Percentiles rank a stretch among this genome's conserved stretches.
phyloP scores from a whole-genome alignment of 208 protist species.

The Trypanosoma grayi region DNA sequence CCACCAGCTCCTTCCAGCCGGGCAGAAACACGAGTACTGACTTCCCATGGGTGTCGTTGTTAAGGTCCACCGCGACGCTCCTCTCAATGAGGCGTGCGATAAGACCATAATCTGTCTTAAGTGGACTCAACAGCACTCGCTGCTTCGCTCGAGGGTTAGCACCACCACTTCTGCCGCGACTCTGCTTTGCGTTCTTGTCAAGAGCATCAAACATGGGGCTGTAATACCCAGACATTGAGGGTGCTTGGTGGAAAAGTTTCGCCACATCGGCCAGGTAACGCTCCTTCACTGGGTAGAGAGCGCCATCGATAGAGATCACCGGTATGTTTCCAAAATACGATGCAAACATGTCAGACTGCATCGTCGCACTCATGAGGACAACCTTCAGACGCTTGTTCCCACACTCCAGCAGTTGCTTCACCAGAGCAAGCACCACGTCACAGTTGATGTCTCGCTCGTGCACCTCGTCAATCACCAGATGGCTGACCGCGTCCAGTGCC shows the following conservation, averaged over 20 bases:
- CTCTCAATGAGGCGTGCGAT: conserved; percentile 67
- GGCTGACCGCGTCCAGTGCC: conserved; percentile 82
- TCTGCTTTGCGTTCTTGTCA: neutral
- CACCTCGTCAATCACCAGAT: conserved; percentile 99
- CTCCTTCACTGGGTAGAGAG: conserved; percentile 68
- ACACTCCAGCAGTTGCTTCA: conserved; percentile 80
- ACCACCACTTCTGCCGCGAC: neutral
- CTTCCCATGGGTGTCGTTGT: conserved; percentile 41
- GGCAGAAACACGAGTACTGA: conserved; percentile 99
- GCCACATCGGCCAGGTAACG: conserved; percentile 74
- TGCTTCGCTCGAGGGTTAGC: conserved; percentile 1
- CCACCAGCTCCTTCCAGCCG: conserved; percentile 96
- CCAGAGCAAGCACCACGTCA: conserved; percentile 97
- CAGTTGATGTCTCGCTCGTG: conserved; percentile 99
- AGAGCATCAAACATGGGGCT: conserved; percentile 59
- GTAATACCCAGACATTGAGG: conserved; percentile 19
- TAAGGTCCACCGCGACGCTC: conserved; percentile 46
- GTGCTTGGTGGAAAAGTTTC: conserved; percentile 8
- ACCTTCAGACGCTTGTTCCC: conserved; percentile 90
- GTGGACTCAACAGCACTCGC: conserved; percentile 15
- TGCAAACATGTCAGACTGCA: conserved; percentile 97
- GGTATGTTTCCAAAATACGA: conserved; percentile 91
- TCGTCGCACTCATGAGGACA: conserved; percentile 98
- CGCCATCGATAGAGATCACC: conserved; percentile 71
- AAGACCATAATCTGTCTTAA: conserved; percentile 77